A percentile compares a stretch with the other conserved stretches of the same genome.
These are phyloP conservation scores for Triticum timopheevii DNA, from an alignment of 176 grass and related monocot species.

Conservation along the genomic window DNA sequence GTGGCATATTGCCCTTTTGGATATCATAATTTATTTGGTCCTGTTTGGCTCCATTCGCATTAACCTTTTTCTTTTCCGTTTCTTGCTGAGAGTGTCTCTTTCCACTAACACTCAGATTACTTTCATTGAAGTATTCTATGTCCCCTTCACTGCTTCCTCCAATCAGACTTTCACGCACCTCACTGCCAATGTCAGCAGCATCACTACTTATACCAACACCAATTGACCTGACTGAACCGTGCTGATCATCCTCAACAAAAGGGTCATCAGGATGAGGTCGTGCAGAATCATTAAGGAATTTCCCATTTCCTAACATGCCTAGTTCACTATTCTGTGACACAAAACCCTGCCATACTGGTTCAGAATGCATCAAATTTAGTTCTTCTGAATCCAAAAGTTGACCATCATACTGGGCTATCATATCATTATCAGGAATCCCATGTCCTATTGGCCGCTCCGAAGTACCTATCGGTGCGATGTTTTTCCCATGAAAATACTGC, in stretches of 20 bases:
- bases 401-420: slow-evolving; percentile 86
- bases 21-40: slow-evolving; percentile 44
- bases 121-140: slow-evolving; percentile 67
- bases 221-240: slow-evolving; percentile 96
- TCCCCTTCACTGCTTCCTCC: slow-evolving; percentile 99
- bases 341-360: slow-evolving; percentile 97
- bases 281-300: slow-evolving; percentile 52
- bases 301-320: slow-evolving; percentile 79
- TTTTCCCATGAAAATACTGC: slow-evolving; percentile 68
- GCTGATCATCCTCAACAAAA: slow-evolving; percentile 96
- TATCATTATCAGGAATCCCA: slow-evolving; percentile 62
- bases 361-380: slow-evolving; percentile 93
- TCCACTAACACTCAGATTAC: slow-evolving; percentile 57
- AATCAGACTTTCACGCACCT: slow-evolving; percentile 93
- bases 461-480: slow-evolving; percentile 50
- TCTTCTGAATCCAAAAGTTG: slow-evolving; percentile 91
- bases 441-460: slow-evolving; percentile 39
- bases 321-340: slow-evolving; percentile 87
- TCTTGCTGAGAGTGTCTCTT: slow-evolving; percentile 58
- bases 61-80: slow-evolving; percentile 49
- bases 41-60: slow-evolving; percentile 44
- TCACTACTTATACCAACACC: slow-evolving; percentile 94
- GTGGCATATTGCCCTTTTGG: slow-evolving; percentile 45
- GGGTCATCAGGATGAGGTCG: slow-evolving; percentile 62
- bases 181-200: slow-evolving; percentile 95